phyloP scores from a whole-genome alignment of 768 basidiomycete genomes.

The Hydnum rufescens region DNA sequence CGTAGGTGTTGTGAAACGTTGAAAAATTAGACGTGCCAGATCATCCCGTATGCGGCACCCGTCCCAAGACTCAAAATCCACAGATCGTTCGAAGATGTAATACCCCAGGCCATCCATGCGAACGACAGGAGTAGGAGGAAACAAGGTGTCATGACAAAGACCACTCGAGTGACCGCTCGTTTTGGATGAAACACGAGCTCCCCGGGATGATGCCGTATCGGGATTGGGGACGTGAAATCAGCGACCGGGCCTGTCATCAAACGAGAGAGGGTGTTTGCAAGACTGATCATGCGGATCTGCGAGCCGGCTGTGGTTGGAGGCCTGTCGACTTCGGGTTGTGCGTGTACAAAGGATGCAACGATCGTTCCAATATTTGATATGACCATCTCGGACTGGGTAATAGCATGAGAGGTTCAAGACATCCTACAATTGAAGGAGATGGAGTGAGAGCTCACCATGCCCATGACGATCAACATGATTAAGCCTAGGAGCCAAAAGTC shows the following conservation, averaged over 20 bases:
- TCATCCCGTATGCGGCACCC: slow-evolving; percentile 47
- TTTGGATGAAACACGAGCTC: slow-evolving; percentile 18
- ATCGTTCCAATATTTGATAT: slow-evolving; percentile 69
- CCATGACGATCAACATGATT: slow-evolving; percentile 35
- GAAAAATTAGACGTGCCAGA: slow-evolving; percentile 21
- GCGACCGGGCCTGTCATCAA: slow-evolving; percentile 48
- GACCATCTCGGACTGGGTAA: slow-evolving; percentile 18
- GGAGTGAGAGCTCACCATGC: slow-evolving; percentile 32
- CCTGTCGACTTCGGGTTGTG: background rate
- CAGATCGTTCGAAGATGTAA: slow-evolving; percentile 30
- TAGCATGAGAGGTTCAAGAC: background rate
- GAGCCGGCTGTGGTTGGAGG: slow-evolving; percentile 5
- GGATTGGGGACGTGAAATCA: slow-evolving; percentile 48
- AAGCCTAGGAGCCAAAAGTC: slow-evolving; percentile 47
- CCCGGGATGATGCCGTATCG: slow-evolving; percentile 23
- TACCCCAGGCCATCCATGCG: slow-evolving; percentile 32
- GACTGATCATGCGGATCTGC: slow-evolving; percentile 52
- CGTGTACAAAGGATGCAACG: slow-evolving; percentile 17
- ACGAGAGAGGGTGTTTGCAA: slow-evolving; percentile 53
- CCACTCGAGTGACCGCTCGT: slow-evolving; percentile 34
- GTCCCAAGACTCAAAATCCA: slow-evolving; percentile 54
- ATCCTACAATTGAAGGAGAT: slow-evolving; percentile 23
- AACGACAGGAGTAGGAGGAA: slow-evolving; percentile 31
- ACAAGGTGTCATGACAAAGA: slow-evolving; percentile 32
- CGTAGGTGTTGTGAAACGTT: slow-evolving; percentile 1